phyloP scores from a whole-genome alignment of 306 rosid species.

The Luffa acutangula region DNA sequence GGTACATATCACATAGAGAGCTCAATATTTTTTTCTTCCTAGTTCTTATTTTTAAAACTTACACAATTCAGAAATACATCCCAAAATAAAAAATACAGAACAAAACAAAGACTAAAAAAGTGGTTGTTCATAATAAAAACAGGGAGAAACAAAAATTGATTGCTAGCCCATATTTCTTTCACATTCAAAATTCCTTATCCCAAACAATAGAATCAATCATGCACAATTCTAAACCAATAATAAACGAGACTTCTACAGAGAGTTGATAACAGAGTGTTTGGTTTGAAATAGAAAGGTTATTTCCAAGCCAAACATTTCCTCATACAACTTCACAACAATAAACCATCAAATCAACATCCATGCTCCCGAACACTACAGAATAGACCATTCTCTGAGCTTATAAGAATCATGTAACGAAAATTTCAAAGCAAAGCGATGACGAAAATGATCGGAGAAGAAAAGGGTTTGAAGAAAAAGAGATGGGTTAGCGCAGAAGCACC shows the following conservation, averaged over 20 bases:
- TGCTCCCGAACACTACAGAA: neutral
- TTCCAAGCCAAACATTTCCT: neutral
- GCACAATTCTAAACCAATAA: neutral
- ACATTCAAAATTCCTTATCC: neutral
- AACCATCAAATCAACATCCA: neutral
- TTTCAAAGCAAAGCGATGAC: neutral
- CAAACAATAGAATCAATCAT: neutral
- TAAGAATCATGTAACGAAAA: too few relatives aligned
- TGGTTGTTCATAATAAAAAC: neutral
- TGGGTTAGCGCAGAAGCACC: conserved; percentile 14
- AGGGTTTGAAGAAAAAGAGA: neutral
- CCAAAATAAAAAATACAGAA: neutral
- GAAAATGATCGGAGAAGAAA: neutral
- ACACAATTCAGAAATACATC: too few relatives aligned
- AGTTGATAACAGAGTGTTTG: neutral
- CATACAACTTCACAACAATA: neutral
- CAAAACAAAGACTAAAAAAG: neutral
- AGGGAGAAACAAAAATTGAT: neutral
- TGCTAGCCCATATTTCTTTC: neutral
- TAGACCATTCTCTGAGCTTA: neutral
- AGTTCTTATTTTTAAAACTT: too few relatives aligned
- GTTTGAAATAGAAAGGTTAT: neutral
- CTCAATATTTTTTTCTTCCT: neutral
- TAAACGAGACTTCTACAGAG: neutral
- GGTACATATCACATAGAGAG: neutral